Percentiles rank a stretch among this genome's conserved stretches.
Evolutionary conservation across 2,329 filamentous ascomycete species (phyloP).

Genomic region (Microsporum ferrugineum): DNA sequence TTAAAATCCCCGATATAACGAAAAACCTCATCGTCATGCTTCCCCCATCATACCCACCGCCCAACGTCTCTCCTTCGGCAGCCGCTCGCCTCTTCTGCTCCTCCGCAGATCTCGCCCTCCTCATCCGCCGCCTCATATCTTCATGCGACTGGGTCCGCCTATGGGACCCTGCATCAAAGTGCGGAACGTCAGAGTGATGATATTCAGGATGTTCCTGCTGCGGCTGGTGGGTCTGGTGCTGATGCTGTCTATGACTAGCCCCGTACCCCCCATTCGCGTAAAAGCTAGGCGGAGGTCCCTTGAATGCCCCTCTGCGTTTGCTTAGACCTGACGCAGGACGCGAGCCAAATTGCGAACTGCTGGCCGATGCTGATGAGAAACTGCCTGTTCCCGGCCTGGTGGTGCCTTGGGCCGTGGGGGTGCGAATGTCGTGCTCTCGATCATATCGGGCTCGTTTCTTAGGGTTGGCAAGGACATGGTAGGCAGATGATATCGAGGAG

Average conservation of each 20-base stretch:
- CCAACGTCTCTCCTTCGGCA: conserved; percentile 34
- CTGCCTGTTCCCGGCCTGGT: conserved; percentile 22
- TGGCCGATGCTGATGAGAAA: conserved; percentile 21
- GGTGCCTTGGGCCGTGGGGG: conserved; percentile 20
- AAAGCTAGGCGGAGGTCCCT: conserved; percentile 80
- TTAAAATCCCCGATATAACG: conserved; percentile 30
- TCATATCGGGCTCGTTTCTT: conserved; percentile 74
- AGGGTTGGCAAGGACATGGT: conserved; percentile 60
- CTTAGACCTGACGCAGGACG: conserved; percentile 72
- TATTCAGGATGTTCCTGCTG: conserved; percentile 23
- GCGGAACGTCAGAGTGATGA: conserved; percentile 43
- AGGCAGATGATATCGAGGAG: conserved; percentile 73
- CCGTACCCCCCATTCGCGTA: conserved; percentile 75
- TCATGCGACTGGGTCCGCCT: conserved; percentile 59
- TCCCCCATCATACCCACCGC: conserved; percentile 34
- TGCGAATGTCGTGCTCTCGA: conserved; percentile 38
- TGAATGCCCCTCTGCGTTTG: conserved; percentile 61
- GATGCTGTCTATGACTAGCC: conserved; percentile 11
- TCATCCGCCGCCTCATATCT: conserved; percentile 41
- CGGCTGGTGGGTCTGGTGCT: conserved; percentile 41
- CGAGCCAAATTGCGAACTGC: conserved; percentile 45
- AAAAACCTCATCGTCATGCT: conserved; percentile 26
- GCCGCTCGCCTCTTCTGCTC: conserved; percentile 21
- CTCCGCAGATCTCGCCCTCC: conserved; percentile 29
- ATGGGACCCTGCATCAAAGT: conserved; percentile 68